Conservation (phyloP, 148 eudicot genomes). For the Rhododendron henanense region DNA sequence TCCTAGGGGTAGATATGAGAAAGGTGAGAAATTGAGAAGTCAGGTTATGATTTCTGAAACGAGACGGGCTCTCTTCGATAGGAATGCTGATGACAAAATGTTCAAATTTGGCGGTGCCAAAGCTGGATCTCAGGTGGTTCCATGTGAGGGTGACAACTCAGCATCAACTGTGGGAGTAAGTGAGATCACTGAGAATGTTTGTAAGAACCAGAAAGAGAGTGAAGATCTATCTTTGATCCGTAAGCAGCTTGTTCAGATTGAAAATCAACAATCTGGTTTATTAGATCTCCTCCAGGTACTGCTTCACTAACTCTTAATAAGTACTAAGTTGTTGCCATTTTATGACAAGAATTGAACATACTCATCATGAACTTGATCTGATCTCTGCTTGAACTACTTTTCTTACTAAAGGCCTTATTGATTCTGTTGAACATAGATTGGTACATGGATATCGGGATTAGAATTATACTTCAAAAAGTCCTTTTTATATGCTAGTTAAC, state of each 20-base stretch:
- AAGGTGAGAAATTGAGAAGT: constrained; percentile 23
- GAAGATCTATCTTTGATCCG: constrained; percentile 76
- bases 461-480: background rate
- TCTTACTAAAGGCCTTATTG: background rate
- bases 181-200: constrained; percentile 34
- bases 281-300: constrained; percentile 81
- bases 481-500: background rate
- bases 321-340: background rate
- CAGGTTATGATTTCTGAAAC: constrained; percentile 32
- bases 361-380: constrained; percentile 8
- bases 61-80: constrained; percentile 45
- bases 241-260: constrained; percentile 86
- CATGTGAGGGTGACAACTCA: constrained; percentile 36
- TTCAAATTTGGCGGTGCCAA: constrained; percentile 12
- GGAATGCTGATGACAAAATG: constrained; percentile 21
- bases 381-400: background rate
- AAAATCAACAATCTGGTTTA: constrained; percentile 77
- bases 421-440: background rate
- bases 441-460: background rate
- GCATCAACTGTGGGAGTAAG: constrained; percentile 39
- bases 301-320: background rate
- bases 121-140: constrained; percentile 40
- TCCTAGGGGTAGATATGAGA: constrained; percentile 16
- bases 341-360: background rate
- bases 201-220: constrained; percentile 51